Base-by-base conservation (phyloP, 345 rosid genomes). In the Kernera saxatilis region DNA sequence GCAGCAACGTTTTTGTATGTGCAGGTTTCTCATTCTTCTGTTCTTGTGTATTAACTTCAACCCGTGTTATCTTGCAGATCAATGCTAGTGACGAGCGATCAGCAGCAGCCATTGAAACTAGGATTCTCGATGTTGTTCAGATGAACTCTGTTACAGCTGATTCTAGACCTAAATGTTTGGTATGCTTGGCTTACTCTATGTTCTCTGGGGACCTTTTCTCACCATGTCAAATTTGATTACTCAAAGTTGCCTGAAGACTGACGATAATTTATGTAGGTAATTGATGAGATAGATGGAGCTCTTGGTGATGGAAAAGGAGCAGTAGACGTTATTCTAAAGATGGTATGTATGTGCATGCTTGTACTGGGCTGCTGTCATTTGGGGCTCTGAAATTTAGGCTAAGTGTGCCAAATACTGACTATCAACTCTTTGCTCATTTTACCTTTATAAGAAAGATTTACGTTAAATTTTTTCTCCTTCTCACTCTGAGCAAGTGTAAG, bases 261-360 rank as follows among this genome's bases (percentile, higher is more conserved):
- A 66, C 56, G 18, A 60, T 39, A 19, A 64, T 72, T 66, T 78
- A 18, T 75, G 37, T 76, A 94, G 99, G 93, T 94, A 49, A 89
- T 94, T 78, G 99, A 94, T 83, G 99, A 94, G 89, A 94, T 91
- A 80, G 99, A 94, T 79, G 99, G 99, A 76, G 91, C 96, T 78
- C 99, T 85, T 72, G 87, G 91, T 18, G 97, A 94, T 75, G 99
- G 96, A 56, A 94, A 86, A 85, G 99, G 99, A 77, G 99, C 97
- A 21, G 91, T 91, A 59, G 99, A 94, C 50, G 96, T 86, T 80
- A 82, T 94, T 65, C 65, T 91, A 53, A 94, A 89, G 79, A 91
- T 94, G 99, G 97, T 91, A 91, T 62, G 63, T 62, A 44, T 77
- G 57, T 53, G 22, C 50, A 61, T 53, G 44, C 60, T 54, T 55